These are phyloP conservation scores for Trichoderma sp. DNA, from an alignment of 2,329 filamentous ascomycete species.

Conservation along the genomic window DNA sequence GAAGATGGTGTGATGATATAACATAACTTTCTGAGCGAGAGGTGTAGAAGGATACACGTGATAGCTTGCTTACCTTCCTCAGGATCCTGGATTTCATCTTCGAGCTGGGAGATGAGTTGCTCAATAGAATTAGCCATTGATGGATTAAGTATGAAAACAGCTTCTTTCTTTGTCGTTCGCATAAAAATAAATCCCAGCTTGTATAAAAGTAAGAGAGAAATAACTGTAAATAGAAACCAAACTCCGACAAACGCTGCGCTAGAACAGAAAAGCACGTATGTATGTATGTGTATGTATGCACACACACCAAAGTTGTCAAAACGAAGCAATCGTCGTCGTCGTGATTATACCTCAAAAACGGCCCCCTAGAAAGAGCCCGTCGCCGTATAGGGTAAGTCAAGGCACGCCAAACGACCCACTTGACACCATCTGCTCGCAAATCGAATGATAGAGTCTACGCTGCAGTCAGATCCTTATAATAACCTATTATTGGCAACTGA, in stretches of 20 bases:
- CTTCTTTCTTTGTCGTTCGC: neutral
- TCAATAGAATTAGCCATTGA: neutral
- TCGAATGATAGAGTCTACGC: neutral
- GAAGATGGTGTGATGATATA: neutral
- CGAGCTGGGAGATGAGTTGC: constrained; percentile 37
- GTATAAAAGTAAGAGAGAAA: too few relatives aligned
- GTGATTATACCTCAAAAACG: constrained; percentile 4
- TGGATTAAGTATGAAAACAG: neutral
- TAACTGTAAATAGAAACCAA: neutral
- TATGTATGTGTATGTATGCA: too few relatives aligned
- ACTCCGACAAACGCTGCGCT: neutral
- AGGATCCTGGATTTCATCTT: constrained; percentile 48
- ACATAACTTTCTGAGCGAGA: neutral
- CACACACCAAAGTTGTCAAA: neutral
- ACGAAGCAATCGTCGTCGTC: neutral
- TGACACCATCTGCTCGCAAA: neutral
- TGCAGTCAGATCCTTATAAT: constrained; percentile 17
- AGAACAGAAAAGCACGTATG: neutral
- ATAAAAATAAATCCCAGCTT: neutral
- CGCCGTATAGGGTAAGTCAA: constrained; percentile 1
- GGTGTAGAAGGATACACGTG: neutral
- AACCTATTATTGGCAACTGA: neutral
- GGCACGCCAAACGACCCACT: neutral
- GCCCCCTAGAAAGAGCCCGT: neutral
- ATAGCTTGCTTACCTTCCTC: constrained; percentile 47